Percentiles rank a stretch among this genome's conserved stretches.
Evolutionary conservation across 345 rosid species (phyloP).

Genomic region (Eucalyptus paniculata): DNA sequence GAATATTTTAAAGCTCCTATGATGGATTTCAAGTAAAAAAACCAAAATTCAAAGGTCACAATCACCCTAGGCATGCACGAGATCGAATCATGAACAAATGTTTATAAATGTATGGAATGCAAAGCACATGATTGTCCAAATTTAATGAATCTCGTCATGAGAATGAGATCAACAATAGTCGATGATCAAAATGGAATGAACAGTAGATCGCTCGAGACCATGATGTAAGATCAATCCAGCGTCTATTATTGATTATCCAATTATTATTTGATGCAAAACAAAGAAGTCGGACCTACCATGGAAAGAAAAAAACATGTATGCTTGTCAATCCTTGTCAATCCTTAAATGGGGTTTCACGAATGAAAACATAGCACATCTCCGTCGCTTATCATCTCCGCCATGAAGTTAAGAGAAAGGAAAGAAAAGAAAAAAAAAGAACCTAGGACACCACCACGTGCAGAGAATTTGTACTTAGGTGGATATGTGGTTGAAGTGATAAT

Average conservation of each 20-base stretch:
- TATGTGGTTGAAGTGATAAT: not conserved
- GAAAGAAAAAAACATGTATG: not conserved
- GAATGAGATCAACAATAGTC: not conserved
- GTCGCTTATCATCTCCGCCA: not conserved
- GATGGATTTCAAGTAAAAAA: not conserved
- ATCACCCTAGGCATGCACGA: not conserved
- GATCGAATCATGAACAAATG: not conserved
- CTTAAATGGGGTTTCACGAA: not conserved
- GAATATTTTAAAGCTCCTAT: not conserved
- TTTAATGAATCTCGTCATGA: not conserved
- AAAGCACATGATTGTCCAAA: not conserved
- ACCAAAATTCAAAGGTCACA: not conserved
- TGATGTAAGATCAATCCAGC: not conserved
- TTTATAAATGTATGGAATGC: not conserved
- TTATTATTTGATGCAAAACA: not conserved
- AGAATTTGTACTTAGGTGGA: not conserved
- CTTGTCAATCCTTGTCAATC: not conserved
- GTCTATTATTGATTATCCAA: not conserved
- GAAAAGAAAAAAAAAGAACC: not conserved
- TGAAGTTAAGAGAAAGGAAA: not conserved
- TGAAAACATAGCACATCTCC: not conserved
- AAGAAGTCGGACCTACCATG: not conserved
- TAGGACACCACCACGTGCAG: not conserved
- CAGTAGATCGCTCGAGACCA: not conserved
- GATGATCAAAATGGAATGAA: not conserved